phyloP scores from a whole-genome alignment of 2,329 filamentous ascomycete genomes.

The Aspergillus persii region DNA sequence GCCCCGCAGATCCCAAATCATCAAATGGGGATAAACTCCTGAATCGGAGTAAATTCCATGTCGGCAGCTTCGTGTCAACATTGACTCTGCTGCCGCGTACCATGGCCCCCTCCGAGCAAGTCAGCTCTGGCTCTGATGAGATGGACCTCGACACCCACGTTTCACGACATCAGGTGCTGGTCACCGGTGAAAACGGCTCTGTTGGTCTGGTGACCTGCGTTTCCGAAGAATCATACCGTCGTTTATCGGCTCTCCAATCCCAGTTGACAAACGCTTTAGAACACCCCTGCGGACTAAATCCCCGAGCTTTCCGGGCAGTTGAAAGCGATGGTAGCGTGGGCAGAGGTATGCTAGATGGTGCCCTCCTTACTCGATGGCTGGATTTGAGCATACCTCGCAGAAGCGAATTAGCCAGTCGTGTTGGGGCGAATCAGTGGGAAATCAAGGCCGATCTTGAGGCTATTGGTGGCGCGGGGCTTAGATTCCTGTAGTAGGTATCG shows the following conservation, averaged over 20 bases:
- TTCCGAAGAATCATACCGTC: constrained; percentile 76
- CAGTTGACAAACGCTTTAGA: constrained; percentile 76
- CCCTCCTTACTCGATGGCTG: constrained; percentile 69
- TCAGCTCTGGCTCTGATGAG: constrained; percentile 34
- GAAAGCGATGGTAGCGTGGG: constrained; percentile 50
- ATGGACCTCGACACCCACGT: constrained; percentile 37
- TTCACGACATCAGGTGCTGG: constrained; percentile 57
- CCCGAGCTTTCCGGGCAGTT: constrained; percentile 69
- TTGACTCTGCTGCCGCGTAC: constrained; percentile 74
- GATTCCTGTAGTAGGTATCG: constrained; percentile 34
- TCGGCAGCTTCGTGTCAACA: constrained; percentile 72
- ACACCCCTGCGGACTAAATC: constrained; percentile 77
- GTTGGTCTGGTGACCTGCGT: constrained; percentile 75
- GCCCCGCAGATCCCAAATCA: constrained; percentile 75
- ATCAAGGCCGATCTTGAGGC: constrained; percentile 68
- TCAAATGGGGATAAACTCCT: constrained; percentile 84
- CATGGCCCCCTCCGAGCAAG: constrained; percentile 44
- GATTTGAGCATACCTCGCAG: constrained; percentile 71
- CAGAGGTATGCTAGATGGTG: constrained; percentile 73
- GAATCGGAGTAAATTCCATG: constrained; percentile 82
- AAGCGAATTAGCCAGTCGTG: constrained; percentile 70
- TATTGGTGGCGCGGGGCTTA: constrained; percentile 63
- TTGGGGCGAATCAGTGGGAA: constrained; percentile 66
- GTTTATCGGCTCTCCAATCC: constrained; percentile 75
- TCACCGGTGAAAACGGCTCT: constrained; percentile 73